phyloP scores from a whole-genome alignment of 345 rosid genomes.

The Stellera chamaejasme region DNA sequence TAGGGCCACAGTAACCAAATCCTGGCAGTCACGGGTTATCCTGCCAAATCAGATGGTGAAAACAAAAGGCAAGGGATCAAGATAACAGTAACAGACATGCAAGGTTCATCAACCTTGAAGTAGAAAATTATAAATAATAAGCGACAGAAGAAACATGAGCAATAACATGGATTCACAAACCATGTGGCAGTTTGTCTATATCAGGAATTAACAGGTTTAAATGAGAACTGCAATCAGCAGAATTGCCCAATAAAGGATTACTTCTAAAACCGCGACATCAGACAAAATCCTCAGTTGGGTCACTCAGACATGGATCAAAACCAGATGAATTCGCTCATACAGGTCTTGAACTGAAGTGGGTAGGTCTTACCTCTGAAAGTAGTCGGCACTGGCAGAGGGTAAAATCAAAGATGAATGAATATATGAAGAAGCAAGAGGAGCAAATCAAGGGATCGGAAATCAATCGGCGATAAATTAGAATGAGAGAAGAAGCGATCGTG shows the following conservation, averaged over 20 bases:
- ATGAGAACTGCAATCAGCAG: neutral
- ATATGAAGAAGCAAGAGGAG: neutral
- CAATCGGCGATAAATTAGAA: constrained; percentile 9
- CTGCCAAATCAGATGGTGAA: constrained; percentile 21
- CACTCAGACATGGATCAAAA: constrained; percentile 13
- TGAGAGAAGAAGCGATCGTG: constrained; percentile 12
- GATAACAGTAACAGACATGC: constrained; percentile 3
- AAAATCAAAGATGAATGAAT: constrained; percentile 10
- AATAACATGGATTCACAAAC: too few species aligned
- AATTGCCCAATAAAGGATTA: constrained; percentile 9
- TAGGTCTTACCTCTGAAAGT: constrained; percentile 10
- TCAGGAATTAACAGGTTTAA: too few species aligned
- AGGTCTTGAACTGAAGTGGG: constrained; percentile 42
- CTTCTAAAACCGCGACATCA: constrained; percentile 9
- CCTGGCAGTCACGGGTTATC: neutral
- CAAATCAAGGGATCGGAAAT: constrained; percentile 6
- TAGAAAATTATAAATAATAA: neutral
- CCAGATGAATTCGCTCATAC: constrained; percentile 23
- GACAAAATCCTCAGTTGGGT: constrained; percentile 19
- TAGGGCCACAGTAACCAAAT: constrained; percentile 10
- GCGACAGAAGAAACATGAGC: neutral
- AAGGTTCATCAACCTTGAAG: neutral
- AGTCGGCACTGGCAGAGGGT: constrained; percentile 10
- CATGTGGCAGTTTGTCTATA: too few species aligned
- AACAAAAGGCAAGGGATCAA: constrained; percentile 5